A percentile compares a stretch with the other conserved stretches of the same genome.
Evolutionary conservation across 805 yeast genomes (phyloP).

Genomic region (Pichia paraexigua): DNA sequence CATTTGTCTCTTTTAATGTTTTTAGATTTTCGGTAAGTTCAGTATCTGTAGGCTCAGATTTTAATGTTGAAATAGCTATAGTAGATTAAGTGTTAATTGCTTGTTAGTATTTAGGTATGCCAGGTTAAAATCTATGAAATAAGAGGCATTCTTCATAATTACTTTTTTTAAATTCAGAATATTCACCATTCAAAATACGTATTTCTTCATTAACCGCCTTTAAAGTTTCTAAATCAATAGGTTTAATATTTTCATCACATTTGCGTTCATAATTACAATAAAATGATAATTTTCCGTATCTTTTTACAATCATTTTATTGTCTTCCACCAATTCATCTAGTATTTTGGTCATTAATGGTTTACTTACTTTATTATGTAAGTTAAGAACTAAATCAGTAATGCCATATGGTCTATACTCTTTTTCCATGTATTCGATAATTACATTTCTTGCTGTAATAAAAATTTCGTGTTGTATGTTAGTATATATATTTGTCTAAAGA

Average conservation of each 20-base stretch:
- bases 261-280: slow-evolving; percentile 30
- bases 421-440: slow-evolving; percentile 29
- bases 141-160: not conserved
- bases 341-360: slow-evolving; percentile 28
- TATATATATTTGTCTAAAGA: not conserved
- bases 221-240: slow-evolving; percentile 4
- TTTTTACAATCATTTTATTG: slow-evolving; percentile 30
- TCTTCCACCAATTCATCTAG: slow-evolving; percentile 30
- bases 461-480: not conserved
- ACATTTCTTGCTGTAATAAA: slow-evolving; percentile 2
- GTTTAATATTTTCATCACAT: not conserved
- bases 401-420: slow-evolving; percentile 42
- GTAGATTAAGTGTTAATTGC: not conserved
- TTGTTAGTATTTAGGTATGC: not conserved
- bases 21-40: not conserved
- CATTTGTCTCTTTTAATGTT: not conserved
- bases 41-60: not conserved
- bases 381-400: slow-evolving; percentile 39
- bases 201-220: not conserved
- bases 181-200: not conserved
- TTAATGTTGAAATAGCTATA: slow-evolving; percentile 3
- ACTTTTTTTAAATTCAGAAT: not conserved
- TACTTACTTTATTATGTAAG: slow-evolving; percentile 33
- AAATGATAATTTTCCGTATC: slow-evolving; percentile 37
- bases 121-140: not conserved